Conservation (phyloP, 345 rosid genomes). For the Aethionema arabicum region DNA sequence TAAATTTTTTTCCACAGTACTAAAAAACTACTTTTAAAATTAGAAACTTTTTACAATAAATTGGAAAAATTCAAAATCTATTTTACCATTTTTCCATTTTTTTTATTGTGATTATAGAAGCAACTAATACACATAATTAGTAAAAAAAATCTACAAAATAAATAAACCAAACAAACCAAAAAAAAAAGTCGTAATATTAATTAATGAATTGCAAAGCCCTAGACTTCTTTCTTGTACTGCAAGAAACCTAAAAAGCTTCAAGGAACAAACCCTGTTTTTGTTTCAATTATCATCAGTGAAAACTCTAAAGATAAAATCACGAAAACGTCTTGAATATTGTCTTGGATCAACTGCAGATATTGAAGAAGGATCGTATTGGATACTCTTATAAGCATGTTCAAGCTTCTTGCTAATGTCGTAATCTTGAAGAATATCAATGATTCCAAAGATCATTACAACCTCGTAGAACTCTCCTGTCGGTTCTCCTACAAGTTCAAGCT, state of each 20-base stretch:
- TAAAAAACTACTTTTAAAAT: too few relatives aligned
- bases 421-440: slow-evolving; percentile 90
- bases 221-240: slow-evolving; percentile 18
- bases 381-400: slow-evolving; percentile 85
- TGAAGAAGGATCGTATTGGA: slow-evolving; percentile 78
- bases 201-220: neutral
- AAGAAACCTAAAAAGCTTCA: slow-evolving; percentile 18
- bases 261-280: neutral
- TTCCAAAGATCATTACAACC: slow-evolving; percentile 77
- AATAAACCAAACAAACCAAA: too few relatives aligned
- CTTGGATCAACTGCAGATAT: slow-evolving; percentile 89
- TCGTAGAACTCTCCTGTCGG: slow-evolving; percentile 78
- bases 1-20: too few relatives aligned
- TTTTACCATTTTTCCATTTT: too few relatives aligned
- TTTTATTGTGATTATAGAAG: too few relatives aligned
- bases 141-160: too few relatives aligned
- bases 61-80: too few relatives aligned
- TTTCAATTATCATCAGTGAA: slow-evolving; percentile 57
- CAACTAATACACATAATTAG: too few relatives aligned
- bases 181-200: too few relatives aligned
- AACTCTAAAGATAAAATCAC: slow-evolving; percentile 69
- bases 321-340: slow-evolving; percentile 77
- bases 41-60: too few relatives aligned
- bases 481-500: slow-evolving; percentile 68
- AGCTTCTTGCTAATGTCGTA: slow-evolving; percentile 91